Evolutionary conservation across 495 filamentous ascomycete genomes (phyloP).

Genomic region (Hyaloscypha variabilis): DNA sequence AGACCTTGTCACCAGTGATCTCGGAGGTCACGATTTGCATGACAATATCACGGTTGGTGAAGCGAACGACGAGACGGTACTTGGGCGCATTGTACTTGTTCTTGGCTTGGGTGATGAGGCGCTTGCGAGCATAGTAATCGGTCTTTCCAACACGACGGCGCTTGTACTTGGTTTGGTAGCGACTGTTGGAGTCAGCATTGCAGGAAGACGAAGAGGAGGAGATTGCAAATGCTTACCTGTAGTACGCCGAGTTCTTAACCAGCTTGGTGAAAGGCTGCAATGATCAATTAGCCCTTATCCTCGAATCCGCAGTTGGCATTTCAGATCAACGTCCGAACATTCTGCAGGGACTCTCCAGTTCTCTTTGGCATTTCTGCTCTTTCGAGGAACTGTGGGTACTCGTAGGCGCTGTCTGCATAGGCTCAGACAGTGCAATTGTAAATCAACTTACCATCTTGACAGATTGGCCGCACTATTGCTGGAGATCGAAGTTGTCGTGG

Average conservation of each 20-base stretch:
- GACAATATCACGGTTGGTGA: slow-evolving; percentile 99
- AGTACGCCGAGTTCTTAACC: slow-evolving; percentile 97
- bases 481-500: slow-evolving; percentile 30
- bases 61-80: slow-evolving; percentile 99
- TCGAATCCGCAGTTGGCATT: slow-evolving; percentile 99
- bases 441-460: slow-evolving; percentile 61
- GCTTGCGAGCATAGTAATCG: slow-evolving; percentile 99
- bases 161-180: slow-evolving; percentile 99
- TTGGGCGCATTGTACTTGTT: slow-evolving; percentile 99
- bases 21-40: slow-evolving; percentile 96
- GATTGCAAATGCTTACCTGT: slow-evolving; percentile 66
- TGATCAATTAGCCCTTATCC: slow-evolving; percentile 32
- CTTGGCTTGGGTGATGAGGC: slow-evolving; percentile 99
- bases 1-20: slow-evolving; percentile 96
- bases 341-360: slow-evolving; percentile 82
- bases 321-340: slow-evolving; percentile 91
- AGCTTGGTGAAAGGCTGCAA: slow-evolving; percentile 89
- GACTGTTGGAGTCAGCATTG: slow-evolving; percentile 54
- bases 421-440: slow-evolving; percentile 12
- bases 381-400: slow-evolving; percentile 15
- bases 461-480: slow-evolving; percentile 40
- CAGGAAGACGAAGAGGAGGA: neutral
- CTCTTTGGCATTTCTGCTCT: slow-evolving; percentile 32
- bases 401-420: slow-evolving; percentile 9
- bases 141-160: slow-evolving; percentile 96